Conservation (phyloP, 257 asterid species). For the Ilex asprella region DNA sequence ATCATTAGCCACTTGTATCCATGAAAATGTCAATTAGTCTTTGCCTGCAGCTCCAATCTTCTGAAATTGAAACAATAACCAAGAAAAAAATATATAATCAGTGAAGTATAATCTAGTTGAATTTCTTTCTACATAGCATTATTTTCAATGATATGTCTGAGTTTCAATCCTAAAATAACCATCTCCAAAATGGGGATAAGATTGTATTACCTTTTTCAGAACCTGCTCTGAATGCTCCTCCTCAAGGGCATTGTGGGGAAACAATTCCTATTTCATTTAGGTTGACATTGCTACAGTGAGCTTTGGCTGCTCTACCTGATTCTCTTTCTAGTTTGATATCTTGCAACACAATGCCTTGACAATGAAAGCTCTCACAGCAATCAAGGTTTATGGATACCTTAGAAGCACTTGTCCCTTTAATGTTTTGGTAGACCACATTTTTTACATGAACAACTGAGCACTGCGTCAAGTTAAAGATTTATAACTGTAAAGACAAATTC, state of each 20-base stretch:
- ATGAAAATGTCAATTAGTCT: too few species aligned
- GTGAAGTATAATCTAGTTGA: too few species aligned
- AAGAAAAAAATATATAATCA: too few species aligned
- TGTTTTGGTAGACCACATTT: constrained; percentile 50
- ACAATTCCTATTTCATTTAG: constrained; percentile 26
- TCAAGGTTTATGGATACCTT: constrained; percentile 40
- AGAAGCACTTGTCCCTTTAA: constrained; percentile 60
- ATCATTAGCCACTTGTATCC: too few species aligned
- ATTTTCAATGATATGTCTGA: too few species aligned
- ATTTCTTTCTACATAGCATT: too few species aligned
- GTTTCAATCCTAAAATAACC: too few species aligned
- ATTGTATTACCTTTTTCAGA: too few species aligned
- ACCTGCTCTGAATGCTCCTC: too few species aligned
- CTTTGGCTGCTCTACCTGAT: constrained; percentile 34
- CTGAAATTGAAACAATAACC: too few species aligned
- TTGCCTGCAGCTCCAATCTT: too few species aligned
- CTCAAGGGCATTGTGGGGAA: constrained; percentile 46
- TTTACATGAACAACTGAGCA: constrained; percentile 52
- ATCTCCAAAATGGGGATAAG: too few species aligned
- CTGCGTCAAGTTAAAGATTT: constrained; percentile 19
- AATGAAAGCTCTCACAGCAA: constrained; percentile 55
- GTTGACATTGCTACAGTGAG: constrained; percentile 48
- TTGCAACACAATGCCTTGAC: constrained; percentile 50
- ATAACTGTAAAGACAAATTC: not conserved
- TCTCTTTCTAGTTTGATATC: constrained; percentile 38